Conservation (phyloP, 345 rosid genomes). For the Eucalyptus curtisii region DNA sequence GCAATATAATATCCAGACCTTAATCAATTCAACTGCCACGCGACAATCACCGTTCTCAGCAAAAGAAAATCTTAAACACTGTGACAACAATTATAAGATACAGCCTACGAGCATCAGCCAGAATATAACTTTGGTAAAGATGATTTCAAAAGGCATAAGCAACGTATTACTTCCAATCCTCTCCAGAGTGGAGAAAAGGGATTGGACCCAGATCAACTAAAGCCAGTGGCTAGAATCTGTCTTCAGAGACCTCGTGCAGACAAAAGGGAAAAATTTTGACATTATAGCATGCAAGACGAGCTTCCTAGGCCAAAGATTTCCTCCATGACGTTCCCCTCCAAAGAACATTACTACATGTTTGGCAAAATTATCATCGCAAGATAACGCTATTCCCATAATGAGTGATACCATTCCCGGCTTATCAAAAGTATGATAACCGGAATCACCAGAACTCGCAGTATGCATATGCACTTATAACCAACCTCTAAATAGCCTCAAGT, state of each 20-base stretch:
- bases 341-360: neutral
- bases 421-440: neutral
- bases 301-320: neutral
- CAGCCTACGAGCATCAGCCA: neutral
- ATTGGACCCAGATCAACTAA: neutral
- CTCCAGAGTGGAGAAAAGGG: neutral
- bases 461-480: neutral
- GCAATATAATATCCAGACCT: slow-evolving; percentile 1
- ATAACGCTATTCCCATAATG: neutral
- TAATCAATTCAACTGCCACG: neutral
- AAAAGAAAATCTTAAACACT: neutral
- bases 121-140: neutral
- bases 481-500: neutral
- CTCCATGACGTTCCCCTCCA: neutral
- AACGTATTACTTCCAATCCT: neutral
- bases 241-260: neutral
- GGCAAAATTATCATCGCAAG: neutral
- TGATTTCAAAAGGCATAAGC: neutral
- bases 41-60: neutral
- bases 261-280: neutral
- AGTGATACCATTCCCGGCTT: neutral
- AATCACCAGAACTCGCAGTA: neutral
- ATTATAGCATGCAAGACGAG: neutral
- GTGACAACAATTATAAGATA: neutral
- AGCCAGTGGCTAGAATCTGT: neutral